Base-by-base conservation (phyloP, 2,329 filamentous ascomycete genomes). In the Sporothrix humicola region DNA sequence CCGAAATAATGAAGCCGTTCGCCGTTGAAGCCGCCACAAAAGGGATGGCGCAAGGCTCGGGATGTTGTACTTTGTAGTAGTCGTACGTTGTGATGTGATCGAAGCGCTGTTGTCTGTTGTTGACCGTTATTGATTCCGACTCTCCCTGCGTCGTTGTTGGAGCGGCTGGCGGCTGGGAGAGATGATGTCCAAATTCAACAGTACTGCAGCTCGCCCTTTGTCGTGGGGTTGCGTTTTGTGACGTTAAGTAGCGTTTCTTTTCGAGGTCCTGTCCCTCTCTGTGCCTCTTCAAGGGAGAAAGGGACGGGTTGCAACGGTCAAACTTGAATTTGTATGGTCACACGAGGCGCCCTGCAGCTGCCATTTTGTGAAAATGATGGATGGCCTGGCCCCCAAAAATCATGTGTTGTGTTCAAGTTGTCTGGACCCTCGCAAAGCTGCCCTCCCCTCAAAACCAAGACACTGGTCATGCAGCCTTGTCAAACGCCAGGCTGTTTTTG, bases 301-400 rank as follows among this genome's bases (percentile, higher is more conserved):
- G 31, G 31, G 31, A 37, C 31, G 31, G 4, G 42, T 26, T 44
- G 42, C 61, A 66, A 26, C 42, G 10, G 59, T 20, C 5, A 3
- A 37, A 37, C n/a, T 66, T 17, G n/a, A 42, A 23, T 26, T 26
- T 26, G 23, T 1, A 37, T 3, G 59, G 61, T 26, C 42, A 26
- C 61, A 66, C 61, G 42, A 44, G 10, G 17, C n/a, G 61, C n/a
- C 61, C 42, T 66, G 61, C 26, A 61, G 26, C 61, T 20, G n/a
- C 42, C 42, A 10, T 66, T 42, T 48, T 44, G 20, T 48, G 31
- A 7, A 37, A 37, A 37, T 37, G 31, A 37, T 7, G 31, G 31
- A 37, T 37, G 31, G 4, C 5, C 31, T 37, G 31, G 31, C 31
- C 31, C 31, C 31, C 31, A n/a, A n/a, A n/a, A n/a, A n/a, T n/a